phyloP scores from a whole-genome alignment of 257 asterid genomes.

The Orobanche coerulescens region DNA sequence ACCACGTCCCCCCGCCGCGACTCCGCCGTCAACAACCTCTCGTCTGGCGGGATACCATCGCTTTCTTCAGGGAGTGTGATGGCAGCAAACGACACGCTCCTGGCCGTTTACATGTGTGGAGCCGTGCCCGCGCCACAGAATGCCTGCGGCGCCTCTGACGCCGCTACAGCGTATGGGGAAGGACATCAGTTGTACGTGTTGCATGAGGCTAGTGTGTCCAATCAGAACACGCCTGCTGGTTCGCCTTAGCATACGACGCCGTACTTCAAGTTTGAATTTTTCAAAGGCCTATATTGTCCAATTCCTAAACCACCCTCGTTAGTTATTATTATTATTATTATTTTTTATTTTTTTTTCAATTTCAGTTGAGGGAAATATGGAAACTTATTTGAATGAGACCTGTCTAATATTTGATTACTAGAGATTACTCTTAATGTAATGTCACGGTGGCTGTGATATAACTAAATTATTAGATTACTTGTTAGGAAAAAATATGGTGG shows the following conservation, averaged over 20 bases:
- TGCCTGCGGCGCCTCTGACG: slow-evolving; percentile 5
- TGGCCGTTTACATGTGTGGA: slow-evolving; percentile 28
- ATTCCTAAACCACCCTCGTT: too few species aligned
- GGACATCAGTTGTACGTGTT: slow-evolving; percentile 21
- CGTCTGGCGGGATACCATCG: background rate
- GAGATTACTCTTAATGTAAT: too few species aligned
- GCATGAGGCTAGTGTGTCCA: slow-evolving; percentile 23
- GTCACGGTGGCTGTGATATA: too few species aligned
- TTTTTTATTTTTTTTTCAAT: too few species aligned
- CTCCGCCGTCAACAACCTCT: slow-evolving; percentile 17
- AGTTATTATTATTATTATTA: too few species aligned
- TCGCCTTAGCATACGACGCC: background rate
- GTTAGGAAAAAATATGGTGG: too few species aligned
- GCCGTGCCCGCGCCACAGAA: slow-evolving; percentile 1
- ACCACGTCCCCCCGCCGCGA: slow-evolving; percentile 31
- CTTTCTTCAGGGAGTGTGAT: slow-evolving; percentile 6
- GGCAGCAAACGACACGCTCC: slow-evolving; percentile 24
- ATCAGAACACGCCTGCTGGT: slow-evolving; percentile 29
- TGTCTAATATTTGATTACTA: too few species aligned
- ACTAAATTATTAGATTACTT: too few species aligned
- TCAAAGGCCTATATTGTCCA: too few species aligned
- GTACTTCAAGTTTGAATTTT: background rate
- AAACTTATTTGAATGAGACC: too few species aligned
- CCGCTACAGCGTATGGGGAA: slow-evolving; percentile 19
- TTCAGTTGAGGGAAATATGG: too few species aligned